A percentile compares a stretch with the other conserved stretches of the same genome.
Conservation (phyloP, 108 stramenopile genomes). For the Phaeodactylum tricornutum region DNA sequence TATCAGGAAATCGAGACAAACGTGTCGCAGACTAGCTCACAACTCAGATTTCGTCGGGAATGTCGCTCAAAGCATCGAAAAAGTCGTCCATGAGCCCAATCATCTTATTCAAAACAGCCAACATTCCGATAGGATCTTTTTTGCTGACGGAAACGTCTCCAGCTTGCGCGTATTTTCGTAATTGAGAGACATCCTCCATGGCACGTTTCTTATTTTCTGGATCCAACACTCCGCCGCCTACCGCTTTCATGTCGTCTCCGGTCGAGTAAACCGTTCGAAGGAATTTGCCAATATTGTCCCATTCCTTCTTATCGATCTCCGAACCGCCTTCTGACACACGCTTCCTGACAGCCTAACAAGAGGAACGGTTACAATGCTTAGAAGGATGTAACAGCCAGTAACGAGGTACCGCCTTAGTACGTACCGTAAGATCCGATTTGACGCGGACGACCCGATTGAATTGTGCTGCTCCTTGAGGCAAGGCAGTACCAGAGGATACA, state of each 20-base stretch:
- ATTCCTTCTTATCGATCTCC: slow-evolving; percentile 59
- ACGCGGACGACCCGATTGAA: slow-evolving; percentile 57
- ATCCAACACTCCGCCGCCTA: slow-evolving; percentile 34
- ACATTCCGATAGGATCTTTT: slow-evolving; percentile 41
- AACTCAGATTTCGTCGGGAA: slow-evolving; percentile 61
- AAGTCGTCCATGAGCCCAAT: slow-evolving; percentile 45
- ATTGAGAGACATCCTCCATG: slow-evolving; percentile 32
- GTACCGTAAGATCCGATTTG: slow-evolving; percentile 37
- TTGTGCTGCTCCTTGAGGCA: slow-evolving; percentile 58
- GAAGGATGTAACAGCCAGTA: background rate
- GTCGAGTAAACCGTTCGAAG: slow-evolving; percentile 44
- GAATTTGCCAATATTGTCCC: slow-evolving; percentile 60
- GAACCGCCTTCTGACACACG: slow-evolving; percentile 31
- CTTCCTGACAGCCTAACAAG: slow-evolving; percentile 28
- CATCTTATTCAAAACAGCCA: slow-evolving; percentile 27
- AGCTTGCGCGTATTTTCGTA: slow-evolving; percentile 56
- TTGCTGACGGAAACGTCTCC: slow-evolving; percentile 42
- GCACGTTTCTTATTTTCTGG: slow-evolving; percentile 41
- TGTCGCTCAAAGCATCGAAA: slow-evolving; percentile 50
- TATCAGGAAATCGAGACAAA: too few relatives aligned
- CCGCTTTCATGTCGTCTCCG: slow-evolving; percentile 63
- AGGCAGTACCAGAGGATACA: slow-evolving; percentile 45
- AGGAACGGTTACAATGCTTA: background rate
- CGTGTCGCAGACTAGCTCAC: too few relatives aligned
- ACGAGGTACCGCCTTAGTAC: background rate